Base-by-base conservation (phyloP, 2,329 filamentous ascomycete species). In the Trichoderma brevicompactum region DNA sequence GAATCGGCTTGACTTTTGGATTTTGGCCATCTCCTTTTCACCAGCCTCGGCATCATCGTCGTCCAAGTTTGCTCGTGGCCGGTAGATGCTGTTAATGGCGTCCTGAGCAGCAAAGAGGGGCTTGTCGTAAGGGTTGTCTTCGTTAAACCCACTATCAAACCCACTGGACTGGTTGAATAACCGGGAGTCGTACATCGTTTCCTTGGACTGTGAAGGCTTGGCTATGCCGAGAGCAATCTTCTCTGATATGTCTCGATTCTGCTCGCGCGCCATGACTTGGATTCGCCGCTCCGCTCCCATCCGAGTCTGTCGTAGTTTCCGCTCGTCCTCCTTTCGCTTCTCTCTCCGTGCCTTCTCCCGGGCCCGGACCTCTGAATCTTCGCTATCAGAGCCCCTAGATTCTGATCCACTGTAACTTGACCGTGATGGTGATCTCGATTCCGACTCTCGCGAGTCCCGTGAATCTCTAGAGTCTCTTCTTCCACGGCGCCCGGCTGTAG, bases 71-170 rank as follows among this genome's bases (percentile, higher is more conserved):
- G 90, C 87, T 23, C 86, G 86, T 1, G 94, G 92, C 40, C 93
- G 86, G 78, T 99, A 99, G 70, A 99, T 98, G 76, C 89, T 94
- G 79, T 87, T 95, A 72, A 97, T 92, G 8, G 92, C 94, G 74
- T 98, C 94, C 75, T 97, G 93, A 13, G 95, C 94, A 0, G 94
- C 94, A 76, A 99, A 99, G 7, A 99, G 82, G 19, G 95, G 95
- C 79, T 98, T 98, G 77, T 98, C 95, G 80, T 98, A 99, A 0
- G 89, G 88, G 74, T 99, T 95, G 77, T 99, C 95, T 77, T 99
- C 95, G 77, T 99, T 99, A 84, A 97, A 93, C 0, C 94, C 95
- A 60, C 89, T 86, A 71, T 93, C 90, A 75, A 99, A 96, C 0
- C 95, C 95, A 71, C 91, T 94, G 6, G 89, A 90, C 79, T 96